phyloP scores from a whole-genome alignment of 2,329 filamentous ascomycete genomes.

The Aspergillus unguis region DNA sequence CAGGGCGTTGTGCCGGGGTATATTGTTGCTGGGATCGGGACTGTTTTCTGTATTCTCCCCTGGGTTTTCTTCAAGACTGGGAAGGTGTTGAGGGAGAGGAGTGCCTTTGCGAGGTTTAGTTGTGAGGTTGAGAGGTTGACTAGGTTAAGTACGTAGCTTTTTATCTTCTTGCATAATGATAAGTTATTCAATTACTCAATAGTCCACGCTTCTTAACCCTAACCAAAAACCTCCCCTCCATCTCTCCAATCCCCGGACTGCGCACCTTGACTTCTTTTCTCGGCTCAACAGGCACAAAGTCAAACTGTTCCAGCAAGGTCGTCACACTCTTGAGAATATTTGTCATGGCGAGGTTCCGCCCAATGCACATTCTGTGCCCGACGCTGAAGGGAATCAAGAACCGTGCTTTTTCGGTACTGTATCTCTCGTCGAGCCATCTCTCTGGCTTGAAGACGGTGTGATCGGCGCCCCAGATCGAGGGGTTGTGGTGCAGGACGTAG shows the following conservation, averaged over 20 bases:
- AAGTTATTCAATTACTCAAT: too few relatives aligned
- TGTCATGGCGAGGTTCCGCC: background rate
- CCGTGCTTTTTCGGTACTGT: background rate
- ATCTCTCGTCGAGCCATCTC: background rate
- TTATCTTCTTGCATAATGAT: too few relatives aligned
- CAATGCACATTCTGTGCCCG: background rate
- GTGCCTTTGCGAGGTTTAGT: slow-evolving; percentile 32
- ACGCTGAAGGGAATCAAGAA: background rate
- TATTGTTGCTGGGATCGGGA: slow-evolving; percentile 15
- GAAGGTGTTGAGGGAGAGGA: slow-evolving; percentile 10
- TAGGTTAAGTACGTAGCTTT: too few relatives aligned
- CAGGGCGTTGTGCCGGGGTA: slow-evolving; percentile 8
- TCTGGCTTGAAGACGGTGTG: background rate
- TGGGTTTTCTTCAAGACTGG: slow-evolving; percentile 15
- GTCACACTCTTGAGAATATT: background rate
- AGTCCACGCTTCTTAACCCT: background rate
- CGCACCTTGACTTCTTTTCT: background rate
- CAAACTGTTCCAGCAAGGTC: background rate
- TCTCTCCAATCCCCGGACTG: background rate
- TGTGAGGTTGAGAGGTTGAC: slow-evolving; percentile 1
- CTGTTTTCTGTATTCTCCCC: slow-evolving; percentile 16
- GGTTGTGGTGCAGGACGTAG: background rate
- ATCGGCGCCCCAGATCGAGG: background rate
- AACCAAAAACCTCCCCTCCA: background rate
- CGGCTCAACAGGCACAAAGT: background rate